phyloP scores from a whole-genome alignment of 768 basidiomycete genomes.

The Mycena maculata region DNA sequence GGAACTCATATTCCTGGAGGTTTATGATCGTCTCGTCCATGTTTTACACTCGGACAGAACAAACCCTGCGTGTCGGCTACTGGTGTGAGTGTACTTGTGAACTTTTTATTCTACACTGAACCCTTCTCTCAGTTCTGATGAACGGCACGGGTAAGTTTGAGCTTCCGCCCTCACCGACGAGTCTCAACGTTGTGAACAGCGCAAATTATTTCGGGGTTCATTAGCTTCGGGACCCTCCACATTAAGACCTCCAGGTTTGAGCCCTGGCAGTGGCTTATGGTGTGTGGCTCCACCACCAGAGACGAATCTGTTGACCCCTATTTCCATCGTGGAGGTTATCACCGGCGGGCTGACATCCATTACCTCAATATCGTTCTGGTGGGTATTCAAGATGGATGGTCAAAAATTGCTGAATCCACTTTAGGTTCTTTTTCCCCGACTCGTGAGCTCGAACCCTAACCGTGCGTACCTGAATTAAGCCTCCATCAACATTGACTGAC shows the following conservation, averaged over 20 bases:
- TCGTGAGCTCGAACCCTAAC: too few relatives aligned
- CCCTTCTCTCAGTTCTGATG: conserved; percentile 67
- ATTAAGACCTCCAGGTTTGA: conserved; percentile 56
- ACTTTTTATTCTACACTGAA: background rate
- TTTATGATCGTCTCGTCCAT: conserved; percentile 68
- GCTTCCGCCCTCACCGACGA: background rate
- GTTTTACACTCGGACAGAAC: conserved; percentile 68
- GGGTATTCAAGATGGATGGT: conserved; percentile 53
- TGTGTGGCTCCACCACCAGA: too few relatives aligned
- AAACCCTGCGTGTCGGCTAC: conserved; percentile 64
- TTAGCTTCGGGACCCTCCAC: conserved; percentile 61
- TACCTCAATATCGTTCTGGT: conserved; percentile 57
- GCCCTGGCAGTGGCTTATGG: conserved; percentile 65
- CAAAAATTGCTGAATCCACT: conserved; percentile 4
- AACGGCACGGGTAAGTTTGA: conserved; percentile 70
- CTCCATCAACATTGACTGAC: too few relatives aligned
- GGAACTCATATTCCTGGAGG: too few relatives aligned
- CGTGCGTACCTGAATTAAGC: too few relatives aligned
- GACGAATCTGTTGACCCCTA: too few relatives aligned
- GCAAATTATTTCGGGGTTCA: conserved; percentile 70
- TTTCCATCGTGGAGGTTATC: too few relatives aligned
- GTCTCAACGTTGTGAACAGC: conserved; percentile 50
- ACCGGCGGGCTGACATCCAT: background rate
- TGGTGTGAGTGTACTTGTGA: conserved; percentile 57
- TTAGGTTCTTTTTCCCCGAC: conserved; percentile 67